phyloP scores from a whole-genome alignment of 148 eudicot species.

The Tetragonia tetragonoides region DNA sequence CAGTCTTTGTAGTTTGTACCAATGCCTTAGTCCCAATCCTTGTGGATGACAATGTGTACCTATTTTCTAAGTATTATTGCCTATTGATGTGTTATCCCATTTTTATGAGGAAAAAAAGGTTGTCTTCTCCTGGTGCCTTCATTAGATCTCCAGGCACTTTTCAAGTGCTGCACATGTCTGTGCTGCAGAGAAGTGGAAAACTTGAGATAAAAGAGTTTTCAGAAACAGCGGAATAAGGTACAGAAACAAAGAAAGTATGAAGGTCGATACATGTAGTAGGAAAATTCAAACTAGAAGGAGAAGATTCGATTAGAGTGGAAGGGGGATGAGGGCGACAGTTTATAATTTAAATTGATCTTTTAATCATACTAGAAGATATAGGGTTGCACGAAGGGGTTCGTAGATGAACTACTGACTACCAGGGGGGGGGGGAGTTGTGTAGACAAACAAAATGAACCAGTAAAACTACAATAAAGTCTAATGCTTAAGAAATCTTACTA shows the following conservation, averaged over 20 bases:
- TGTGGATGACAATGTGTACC: not conserved
- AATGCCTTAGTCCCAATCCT: not conserved
- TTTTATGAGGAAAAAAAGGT: too few species aligned
- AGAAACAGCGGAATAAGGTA: too few species aligned
- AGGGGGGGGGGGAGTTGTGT: not conserved
- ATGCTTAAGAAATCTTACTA: too few species aligned
- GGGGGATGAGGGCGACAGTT: not conserved
- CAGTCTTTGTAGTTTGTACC: not conserved
- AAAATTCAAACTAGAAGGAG: not conserved
- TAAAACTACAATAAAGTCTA: not conserved
- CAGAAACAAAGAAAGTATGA: not conserved
- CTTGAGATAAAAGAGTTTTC: not conserved
- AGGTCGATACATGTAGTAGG: not conserved
- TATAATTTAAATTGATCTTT: not conserved
- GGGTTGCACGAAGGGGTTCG: not conserved
- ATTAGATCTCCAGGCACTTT: not conserved
- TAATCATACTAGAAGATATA: not conserved
- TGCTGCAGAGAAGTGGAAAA: not conserved
- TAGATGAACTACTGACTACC: not conserved
- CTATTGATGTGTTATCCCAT: not conserved
- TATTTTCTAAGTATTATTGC: not conserved
- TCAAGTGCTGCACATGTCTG: not conserved
- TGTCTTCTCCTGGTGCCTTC: not conserved
- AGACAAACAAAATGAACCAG: not conserved
- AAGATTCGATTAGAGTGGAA: not conserved